phyloP scores from a whole-genome alignment of 2,329 filamentous ascomycete species.

The Xylariomycetidae sp. region DNA sequence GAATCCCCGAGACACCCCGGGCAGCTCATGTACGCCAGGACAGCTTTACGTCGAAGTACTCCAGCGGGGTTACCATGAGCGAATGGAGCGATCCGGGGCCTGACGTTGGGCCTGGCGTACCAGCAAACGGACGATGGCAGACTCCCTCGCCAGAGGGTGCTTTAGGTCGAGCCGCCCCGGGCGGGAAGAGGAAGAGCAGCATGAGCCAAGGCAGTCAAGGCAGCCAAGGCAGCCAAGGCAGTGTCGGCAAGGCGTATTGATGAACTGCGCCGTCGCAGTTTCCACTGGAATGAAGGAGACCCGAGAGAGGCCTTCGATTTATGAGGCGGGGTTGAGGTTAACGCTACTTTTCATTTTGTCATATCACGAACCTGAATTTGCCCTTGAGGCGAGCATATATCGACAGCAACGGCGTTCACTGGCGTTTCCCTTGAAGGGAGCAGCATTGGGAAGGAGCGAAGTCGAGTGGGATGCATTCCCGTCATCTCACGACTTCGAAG shows the following conservation, averaged over 20 bases:
- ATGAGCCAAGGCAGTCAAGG: conserved; percentile 26
- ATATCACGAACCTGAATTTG: no score
- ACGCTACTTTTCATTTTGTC: no score
- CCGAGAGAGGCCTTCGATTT: no score
- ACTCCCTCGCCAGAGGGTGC: conserved; percentile 18
- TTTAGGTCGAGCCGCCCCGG: conserved; percentile 3
- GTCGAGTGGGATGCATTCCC: no score
- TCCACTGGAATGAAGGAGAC: no score
- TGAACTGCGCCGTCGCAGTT: not conserved
- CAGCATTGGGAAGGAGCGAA: no score
- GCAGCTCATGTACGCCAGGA: conserved; percentile 29
- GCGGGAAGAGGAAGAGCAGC: conserved; percentile 16
- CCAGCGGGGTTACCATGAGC: conserved; percentile 41
- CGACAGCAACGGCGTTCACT: no score
- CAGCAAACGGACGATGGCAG: conserved; percentile 25
- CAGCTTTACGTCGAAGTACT: conserved; percentile 41
- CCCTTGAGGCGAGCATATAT: no score
- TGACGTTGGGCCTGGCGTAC: conserved; percentile 45
- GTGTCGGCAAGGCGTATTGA: conserved; percentile 31
- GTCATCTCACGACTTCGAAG: no score
- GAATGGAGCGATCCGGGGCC: conserved; percentile 50
- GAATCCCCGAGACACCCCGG: conserved; percentile 21
- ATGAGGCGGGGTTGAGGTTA: no score
- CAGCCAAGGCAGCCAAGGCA: conserved; percentile 22
- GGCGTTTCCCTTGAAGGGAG: no score